These are phyloP conservation scores for Agapanthus africanus DNA, from an alignment of 106 monocot genomes.

Conservation along the genomic window DNA sequence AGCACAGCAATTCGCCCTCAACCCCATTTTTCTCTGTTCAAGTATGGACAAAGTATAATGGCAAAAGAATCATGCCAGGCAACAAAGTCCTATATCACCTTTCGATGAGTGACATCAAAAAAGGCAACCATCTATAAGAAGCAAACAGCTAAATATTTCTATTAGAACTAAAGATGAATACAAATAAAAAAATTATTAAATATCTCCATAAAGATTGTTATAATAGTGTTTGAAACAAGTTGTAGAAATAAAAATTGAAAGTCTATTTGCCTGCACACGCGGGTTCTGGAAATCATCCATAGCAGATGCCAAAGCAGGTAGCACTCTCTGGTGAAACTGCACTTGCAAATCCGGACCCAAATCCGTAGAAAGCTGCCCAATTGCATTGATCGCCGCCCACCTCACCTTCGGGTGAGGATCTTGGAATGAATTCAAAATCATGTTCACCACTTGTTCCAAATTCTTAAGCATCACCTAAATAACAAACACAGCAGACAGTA, in stretches of 20 bases:
- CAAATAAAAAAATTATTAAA: too few species aligned
- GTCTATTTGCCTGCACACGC: slow-evolving; percentile 62
- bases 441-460: slow-evolving; percentile 79
- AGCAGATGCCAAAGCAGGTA: slow-evolving; percentile 73
- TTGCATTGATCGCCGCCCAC: slow-evolving; percentile 97
- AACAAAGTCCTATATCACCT: too few species aligned
- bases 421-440: slow-evolving; percentile 81
- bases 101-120: too few species aligned
- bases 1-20: too few species aligned
- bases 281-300: slow-evolving; percentile 98
- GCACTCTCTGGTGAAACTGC: slow-evolving; percentile 63
- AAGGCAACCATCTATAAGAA: too few species aligned
- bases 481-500: not conserved
- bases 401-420: slow-evolving; percentile 86
- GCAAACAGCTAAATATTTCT: too few species aligned
- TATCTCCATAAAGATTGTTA: too few species aligned
- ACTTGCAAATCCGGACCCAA: slow-evolving; percentile 77
- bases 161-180: too few species aligned
- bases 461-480: slow-evolving; percentile 89
- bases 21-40: too few species aligned
- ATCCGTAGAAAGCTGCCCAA: slow-evolving; percentile 90
- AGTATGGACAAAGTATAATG: too few species aligned
- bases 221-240: too few species aligned
- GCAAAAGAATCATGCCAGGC: too few species aligned
- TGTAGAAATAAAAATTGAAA: not conserved